Base-by-base conservation (phyloP, 345 rosid genomes). In the Cardamine chenopodiifolia region DNA sequence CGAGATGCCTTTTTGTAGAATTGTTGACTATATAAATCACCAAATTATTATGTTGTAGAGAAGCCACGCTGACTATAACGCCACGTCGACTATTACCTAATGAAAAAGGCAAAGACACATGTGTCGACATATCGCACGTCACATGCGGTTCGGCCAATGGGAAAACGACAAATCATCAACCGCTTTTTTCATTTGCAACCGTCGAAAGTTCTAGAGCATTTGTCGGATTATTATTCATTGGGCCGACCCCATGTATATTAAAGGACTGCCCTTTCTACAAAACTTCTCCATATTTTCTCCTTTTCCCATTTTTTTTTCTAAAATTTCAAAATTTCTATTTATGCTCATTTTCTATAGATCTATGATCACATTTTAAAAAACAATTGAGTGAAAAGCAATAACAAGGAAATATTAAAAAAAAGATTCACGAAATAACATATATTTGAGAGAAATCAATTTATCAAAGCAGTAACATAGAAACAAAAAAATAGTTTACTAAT, bases 1-100 rank as follows among this genome's bases (percentile, higher is more conserved):
- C n/a, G n/a, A n/a, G n/a, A n/a, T n/a, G n/a, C n/a, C n/a, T n/a
- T n/a, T n/a, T n/a, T n/a, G n/a, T n/a, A n/a, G n/a, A n/a, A n/a
- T n/a, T n/a, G n/a, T n/a, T n/a, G 49, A 44, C 15, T 5, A 12
- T 13, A 6, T 5, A 23, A 22, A 19, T 61, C 3, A 39, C 28
- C 28, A 59, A 34, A 2, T 31, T 14, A 52, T 22, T 11, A 11
- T 48, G 47, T 49, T 50, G 15, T 31, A 15, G 49, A 28, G 32
- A 29, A 29, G 44, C 1, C 18, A 26, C 5, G 29, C 55, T 29
- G 73, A 20, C 57, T 39, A 19, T 50, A 26, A 50, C 11, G 39
- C 76, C 70, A 72, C 77, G 71, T 54, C 54, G 32, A 62, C 32
- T 18, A 12, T 29, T 17, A 62, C 19, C n/a, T 32, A 35, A 4